Conservation (phyloP, 306 rosid species). For the Carpinus fangiana region DNA sequence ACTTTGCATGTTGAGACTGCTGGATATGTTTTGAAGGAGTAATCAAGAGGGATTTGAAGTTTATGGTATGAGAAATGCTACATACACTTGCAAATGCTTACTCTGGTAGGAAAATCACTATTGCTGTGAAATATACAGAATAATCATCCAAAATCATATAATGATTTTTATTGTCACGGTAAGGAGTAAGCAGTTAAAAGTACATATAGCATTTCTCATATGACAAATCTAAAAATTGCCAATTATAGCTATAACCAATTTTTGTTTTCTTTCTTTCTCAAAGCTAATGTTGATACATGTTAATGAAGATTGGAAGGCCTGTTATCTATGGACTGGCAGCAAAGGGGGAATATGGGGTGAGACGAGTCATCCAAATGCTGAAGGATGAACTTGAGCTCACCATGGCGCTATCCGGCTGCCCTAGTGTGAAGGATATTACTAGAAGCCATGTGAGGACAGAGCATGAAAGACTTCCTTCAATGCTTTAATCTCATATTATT, state of each 20-base stretch:
- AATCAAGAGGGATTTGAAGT: not conserved
- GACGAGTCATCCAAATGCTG: slow-evolving; percentile 49
- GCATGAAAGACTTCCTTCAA: slow-evolving; percentile 30
- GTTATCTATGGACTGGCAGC: slow-evolving; percentile 47
- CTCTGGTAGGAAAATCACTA: too few species aligned
- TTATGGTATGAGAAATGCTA: not conserved
- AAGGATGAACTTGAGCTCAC: slow-evolving; percentile 59
- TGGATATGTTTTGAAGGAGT: not conserved
- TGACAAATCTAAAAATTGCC: not conserved
- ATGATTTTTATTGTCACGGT: too few species aligned
- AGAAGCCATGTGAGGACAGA: slow-evolving; percentile 52
- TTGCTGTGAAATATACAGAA: too few species aligned
- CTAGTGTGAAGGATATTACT: slow-evolving; percentile 41
- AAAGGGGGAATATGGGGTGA: slow-evolving; percentile 56
- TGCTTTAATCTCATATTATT: slow-evolving; percentile 37
- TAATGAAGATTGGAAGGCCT: slow-evolving; percentile 11
- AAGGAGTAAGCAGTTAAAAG: too few species aligned
- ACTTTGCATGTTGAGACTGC: not conserved
- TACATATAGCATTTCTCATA: too few species aligned
- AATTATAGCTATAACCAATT: not conserved
- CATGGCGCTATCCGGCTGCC: slow-evolving; percentile 59
- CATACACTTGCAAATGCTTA: too few species aligned
- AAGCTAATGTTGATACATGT: not conserved
- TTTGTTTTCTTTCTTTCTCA: not conserved
- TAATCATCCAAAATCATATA: too few species aligned